Percentiles rank a stretch among this genome's conserved stretches.
Conservation (phyloP, 208 protist genomes). For the Leishmania mexicana region DNA sequence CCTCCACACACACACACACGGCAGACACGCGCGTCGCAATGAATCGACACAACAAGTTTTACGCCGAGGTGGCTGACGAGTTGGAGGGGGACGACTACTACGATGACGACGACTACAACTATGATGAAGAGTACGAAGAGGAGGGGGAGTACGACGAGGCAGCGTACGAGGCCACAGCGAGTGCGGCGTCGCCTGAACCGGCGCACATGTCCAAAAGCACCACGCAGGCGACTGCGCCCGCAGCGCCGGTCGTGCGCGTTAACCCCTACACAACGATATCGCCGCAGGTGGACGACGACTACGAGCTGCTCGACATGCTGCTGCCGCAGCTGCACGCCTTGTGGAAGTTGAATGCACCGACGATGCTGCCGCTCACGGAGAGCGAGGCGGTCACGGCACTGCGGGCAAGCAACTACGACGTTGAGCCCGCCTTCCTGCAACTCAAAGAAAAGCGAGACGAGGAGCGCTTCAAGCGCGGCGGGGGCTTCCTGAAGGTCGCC, state of each 20-base stretch:
- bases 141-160: conserved; percentile 35
- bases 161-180: conserved; percentile 1
- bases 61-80: conserved; percentile 49
- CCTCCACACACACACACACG: background rate
- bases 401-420: conserved; percentile 65
- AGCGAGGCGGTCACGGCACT: conserved; percentile 52
- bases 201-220: background rate
- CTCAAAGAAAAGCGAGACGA: conserved; percentile 38
- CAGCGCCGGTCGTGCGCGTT: conserved; percentile 3
- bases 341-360: conserved; percentile 46
- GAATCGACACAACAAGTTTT: conserved; percentile 86
- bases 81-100: conserved; percentile 64
- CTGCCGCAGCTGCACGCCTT: conserved; percentile 40
- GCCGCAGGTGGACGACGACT: conserved; percentile 51
- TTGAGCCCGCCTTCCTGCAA: conserved; percentile 29
- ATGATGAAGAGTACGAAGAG: conserved; percentile 70
- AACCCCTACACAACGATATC: conserved; percentile 38
- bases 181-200: background rate
- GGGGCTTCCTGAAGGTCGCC: conserved; percentile 29
- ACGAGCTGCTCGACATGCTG: conserved; percentile 45
- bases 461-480: conserved; percentile 28
- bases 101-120: conserved; percentile 49
- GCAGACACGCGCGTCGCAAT: conserved; percentile 19
- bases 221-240: background rate
- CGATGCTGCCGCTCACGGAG: conserved; percentile 41